These are phyloP conservation scores for Cladophialophora psammophila DNA, from an alignment of 2,329 filamentous ascomycete genomes.

Conservation along the genomic window DNA sequence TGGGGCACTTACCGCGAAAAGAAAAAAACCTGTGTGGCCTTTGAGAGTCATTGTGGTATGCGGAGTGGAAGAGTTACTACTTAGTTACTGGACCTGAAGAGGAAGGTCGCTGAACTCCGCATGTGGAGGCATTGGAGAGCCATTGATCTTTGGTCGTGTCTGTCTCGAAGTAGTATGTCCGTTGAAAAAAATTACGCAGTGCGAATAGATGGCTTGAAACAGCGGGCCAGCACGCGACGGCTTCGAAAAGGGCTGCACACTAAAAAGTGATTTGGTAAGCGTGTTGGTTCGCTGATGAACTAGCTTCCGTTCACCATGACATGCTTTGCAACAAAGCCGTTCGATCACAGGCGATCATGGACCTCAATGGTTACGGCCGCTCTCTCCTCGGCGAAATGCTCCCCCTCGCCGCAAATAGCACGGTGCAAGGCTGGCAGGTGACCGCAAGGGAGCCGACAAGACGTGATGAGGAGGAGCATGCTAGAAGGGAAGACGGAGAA, in stretches of 20 bases:
- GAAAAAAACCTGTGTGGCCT: background rate
- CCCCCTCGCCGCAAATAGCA: background rate
- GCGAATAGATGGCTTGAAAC: too few species aligned
- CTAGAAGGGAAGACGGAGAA: background rate
- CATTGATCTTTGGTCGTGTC: too few species aligned
- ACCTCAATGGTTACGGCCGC: background rate
- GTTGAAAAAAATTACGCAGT: background rate
- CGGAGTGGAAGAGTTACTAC: background rate
- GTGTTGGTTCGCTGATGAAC: background rate
- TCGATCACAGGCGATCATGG: background rate
- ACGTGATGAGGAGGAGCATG: background rate
- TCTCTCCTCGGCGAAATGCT: background rate
- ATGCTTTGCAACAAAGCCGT: background rate
- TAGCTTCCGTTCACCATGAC: background rate
- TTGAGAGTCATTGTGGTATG: background rate
- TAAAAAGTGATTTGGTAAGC: background rate
- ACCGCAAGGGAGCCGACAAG: background rate
- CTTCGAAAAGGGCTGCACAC: background rate
- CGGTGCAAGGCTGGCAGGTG: background rate
- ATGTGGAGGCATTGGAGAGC: slow-evolving; percentile 1
- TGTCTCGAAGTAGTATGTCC: background rate
- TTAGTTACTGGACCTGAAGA: background rate
- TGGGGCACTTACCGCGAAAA: background rate
- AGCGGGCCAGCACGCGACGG: background rate
- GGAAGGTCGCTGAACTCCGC: slow-evolving; percentile 5